phyloP scores from a whole-genome alignment of 495 filamentous ascomycete genomes.

The Neurospora discreta region DNA sequence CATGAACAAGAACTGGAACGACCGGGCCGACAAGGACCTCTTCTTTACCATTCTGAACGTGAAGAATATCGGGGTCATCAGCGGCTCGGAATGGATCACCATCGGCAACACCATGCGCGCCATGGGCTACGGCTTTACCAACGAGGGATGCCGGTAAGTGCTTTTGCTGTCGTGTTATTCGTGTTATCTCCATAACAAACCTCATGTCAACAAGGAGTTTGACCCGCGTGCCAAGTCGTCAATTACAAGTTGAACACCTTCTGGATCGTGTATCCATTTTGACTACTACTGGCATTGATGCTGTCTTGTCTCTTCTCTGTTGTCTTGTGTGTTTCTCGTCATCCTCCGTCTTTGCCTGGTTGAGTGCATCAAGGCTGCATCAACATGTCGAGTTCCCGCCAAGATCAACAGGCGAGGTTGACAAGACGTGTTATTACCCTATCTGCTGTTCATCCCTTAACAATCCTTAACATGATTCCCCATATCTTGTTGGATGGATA shows the following conservation, averaged over 20 bases:
- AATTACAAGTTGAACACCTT: neutral
- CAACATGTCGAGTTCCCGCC: neutral
- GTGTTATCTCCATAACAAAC: neutral
- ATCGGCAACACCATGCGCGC: constrained; percentile 41
- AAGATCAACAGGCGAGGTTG: neutral
- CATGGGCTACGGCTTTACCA: constrained; percentile 41
- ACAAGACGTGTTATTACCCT: neutral
- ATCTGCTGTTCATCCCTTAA: neutral
- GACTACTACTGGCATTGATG: constrained; percentile 1
- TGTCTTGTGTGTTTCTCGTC: neutral
- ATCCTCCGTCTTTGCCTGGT: neutral
- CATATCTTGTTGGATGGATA: neutral
- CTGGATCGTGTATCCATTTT: neutral
- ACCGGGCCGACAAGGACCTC: constrained; percentile 41
- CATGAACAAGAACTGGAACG: constrained; percentile 45
- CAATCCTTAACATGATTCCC: neutral
- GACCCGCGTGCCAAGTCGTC: neutral
- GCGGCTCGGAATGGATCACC: constrained; percentile 40
- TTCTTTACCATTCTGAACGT: constrained; percentile 45
- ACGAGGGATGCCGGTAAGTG: constrained; percentile 43
- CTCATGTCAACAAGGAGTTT: neutral
- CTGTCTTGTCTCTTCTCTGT: neutral
- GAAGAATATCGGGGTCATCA: constrained; percentile 44
- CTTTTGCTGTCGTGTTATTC: neutral
- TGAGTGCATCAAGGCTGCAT: neutral